phyloP scores from a whole-genome alignment of 2,329 filamentous ascomycete species.

The Fusarium mangiferae region DNA sequence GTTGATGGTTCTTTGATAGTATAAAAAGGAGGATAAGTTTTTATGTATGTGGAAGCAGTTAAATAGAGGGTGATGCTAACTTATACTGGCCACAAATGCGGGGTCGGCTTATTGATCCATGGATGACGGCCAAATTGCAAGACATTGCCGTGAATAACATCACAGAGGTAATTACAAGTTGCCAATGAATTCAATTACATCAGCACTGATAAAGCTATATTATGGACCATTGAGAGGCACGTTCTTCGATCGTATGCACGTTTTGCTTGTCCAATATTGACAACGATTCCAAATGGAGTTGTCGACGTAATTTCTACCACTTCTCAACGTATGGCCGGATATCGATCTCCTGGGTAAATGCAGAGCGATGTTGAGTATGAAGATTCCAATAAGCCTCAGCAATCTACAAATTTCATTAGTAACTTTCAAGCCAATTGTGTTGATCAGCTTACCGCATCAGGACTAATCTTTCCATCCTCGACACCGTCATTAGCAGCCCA shows the following conservation, averaged over 20 bases:
- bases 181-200: background rate
- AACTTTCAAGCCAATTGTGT: accelerated
- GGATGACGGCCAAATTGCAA: background rate
- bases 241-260: accelerated
- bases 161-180: background rate
- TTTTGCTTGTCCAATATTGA: background rate
- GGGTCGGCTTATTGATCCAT: background rate
- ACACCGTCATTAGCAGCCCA: conserved; percentile 56
- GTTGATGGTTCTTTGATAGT: too few species aligned
- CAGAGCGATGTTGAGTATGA: conserved; percentile 81
- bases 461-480: conserved; percentile 72
- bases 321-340: conserved; percentile 85
- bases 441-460: conserved; percentile 72
- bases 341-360: conserved; percentile 86
- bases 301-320: conserved; percentile 64
- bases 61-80: background rate
- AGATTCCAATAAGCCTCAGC: conserved; percentile 87
- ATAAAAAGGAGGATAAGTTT: background rate
- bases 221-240: background rate
- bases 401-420: conserved; percentile 64
- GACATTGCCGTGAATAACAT: background rate
- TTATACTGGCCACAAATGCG: background rate
- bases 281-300: too few species aligned
- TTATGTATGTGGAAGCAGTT: background rate
- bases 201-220: background rate